phyloP scores from a whole-genome alignment of 192 early-diverging fungal species.

The Umbelopsis ramanniana region DNA sequence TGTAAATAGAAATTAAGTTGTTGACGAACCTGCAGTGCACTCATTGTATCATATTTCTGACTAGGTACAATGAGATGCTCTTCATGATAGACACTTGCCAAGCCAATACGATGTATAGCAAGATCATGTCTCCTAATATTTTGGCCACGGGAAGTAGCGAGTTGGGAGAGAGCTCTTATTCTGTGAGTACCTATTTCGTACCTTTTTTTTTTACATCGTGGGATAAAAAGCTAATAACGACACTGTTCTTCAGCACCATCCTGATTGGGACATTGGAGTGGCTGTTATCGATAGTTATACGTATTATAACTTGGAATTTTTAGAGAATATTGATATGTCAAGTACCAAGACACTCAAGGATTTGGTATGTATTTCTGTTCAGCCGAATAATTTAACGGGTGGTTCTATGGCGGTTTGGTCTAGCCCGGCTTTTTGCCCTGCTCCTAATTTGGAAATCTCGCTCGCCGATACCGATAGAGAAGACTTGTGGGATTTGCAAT shows the following conservation, averaged over 20 bases:
- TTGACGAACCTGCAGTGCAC: neutral
- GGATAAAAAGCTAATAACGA: neutral
- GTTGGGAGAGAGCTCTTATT: constrained; percentile 92
- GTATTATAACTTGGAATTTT: constrained; percentile 91
- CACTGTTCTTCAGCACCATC: constrained; percentile 63
- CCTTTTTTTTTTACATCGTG: no score
- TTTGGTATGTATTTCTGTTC: constrained; percentile 53
- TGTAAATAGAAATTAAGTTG: neutral
- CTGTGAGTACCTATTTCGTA: constrained; percentile 45
- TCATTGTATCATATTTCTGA: neutral
- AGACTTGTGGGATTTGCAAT: no score
- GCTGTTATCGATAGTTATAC: constrained; percentile 98
- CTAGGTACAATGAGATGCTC: constrained; percentile 92
- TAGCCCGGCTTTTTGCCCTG: no score
- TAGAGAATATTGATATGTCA: constrained; percentile 84
- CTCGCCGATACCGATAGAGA: neutral
- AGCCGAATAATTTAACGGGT: no score
- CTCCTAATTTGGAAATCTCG: neutral
- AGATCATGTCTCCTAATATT: constrained; percentile 93
- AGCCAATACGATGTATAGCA: constrained; percentile 95
- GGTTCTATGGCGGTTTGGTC: no score
- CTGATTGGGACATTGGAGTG: constrained; percentile 92
- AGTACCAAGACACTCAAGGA: constrained; percentile 76
- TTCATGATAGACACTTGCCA: constrained; percentile 99
- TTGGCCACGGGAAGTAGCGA: constrained; percentile 87